These are phyloP conservation scores for Simplicillium sp. DNA, from an alignment of 2,329 filamentous ascomycete genomes.

Conservation along the genomic window DNA sequence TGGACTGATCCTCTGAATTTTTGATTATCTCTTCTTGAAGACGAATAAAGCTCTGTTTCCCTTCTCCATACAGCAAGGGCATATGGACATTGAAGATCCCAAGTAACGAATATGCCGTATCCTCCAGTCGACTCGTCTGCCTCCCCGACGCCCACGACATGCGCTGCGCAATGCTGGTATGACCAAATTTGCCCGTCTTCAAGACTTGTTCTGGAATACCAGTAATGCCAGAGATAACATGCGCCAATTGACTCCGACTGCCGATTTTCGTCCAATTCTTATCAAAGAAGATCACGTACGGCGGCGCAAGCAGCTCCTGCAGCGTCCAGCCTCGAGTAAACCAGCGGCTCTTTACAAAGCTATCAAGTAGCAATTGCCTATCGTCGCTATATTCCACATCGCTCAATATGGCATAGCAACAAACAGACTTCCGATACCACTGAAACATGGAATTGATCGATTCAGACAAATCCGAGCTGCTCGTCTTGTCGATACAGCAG, in stretches of 20 bases:
- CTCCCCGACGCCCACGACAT: slow-evolving; percentile 10
- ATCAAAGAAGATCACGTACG: slow-evolving; percentile 10
- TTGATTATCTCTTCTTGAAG: slow-evolving; percentile 11
- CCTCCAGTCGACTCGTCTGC: slow-evolving; percentile 11
- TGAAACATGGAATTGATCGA: slow-evolving; percentile 7
- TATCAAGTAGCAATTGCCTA: neutral
- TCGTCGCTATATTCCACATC: slow-evolving; percentile 5
- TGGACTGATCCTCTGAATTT: slow-evolving; percentile 3
- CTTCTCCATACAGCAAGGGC: slow-evolving; percentile 17
- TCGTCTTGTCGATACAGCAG: slow-evolving; percentile 7
- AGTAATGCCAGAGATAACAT: neutral
- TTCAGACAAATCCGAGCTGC: slow-evolving; percentile 5
- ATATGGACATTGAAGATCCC: slow-evolving; percentile 17
- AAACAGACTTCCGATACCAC: slow-evolving; percentile 3
- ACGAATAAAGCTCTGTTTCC: slow-evolving; percentile 7
- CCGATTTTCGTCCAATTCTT: slow-evolving; percentile 10
- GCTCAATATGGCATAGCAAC: slow-evolving; percentile 5
- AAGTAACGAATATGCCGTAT: slow-evolving; percentile 15
- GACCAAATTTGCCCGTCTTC: neutral
- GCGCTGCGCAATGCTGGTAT: slow-evolving; percentile 4
- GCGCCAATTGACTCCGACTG: slow-evolving; percentile 6
- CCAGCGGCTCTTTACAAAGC: slow-evolving; percentile 8
- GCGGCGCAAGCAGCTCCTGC: slow-evolving; percentile 11
- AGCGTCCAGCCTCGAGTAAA: slow-evolving; percentile 14
- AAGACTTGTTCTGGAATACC: neutral